Percentiles rank a stretch among this genome's conserved stretches.
These are phyloP conservation scores for Talaromyces sp. DNA, from an alignment of 2,329 filamentous ascomycete species.

Conservation along the genomic window DNA sequence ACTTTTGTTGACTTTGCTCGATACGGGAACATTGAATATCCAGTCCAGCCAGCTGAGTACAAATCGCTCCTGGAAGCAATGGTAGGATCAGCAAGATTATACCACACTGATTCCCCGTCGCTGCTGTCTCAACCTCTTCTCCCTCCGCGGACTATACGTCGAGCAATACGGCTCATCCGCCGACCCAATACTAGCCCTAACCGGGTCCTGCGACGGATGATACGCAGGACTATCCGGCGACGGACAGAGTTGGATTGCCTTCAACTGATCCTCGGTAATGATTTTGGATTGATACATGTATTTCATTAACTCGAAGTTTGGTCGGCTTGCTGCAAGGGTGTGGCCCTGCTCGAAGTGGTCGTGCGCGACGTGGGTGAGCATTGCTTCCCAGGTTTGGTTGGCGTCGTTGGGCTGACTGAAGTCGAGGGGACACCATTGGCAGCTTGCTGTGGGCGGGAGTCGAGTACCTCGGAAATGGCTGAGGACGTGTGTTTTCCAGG, in stretches of 20 bases:
- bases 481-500: constrained; percentile 42
- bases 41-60: neutral
- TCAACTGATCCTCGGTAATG: constrained; percentile 41
- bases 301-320: constrained; percentile 43
- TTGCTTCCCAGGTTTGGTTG: constrained; percentile 35
- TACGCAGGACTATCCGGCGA: constrained; percentile 34
- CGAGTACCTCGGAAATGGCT: constrained; percentile 41
- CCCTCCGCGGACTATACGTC: constrained; percentile 36
- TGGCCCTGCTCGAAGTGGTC: constrained; percentile 40
- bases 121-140: constrained; percentile 34
- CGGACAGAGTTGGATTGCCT: constrained; percentile 39
- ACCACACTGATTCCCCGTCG: constrained; percentile 31
- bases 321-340: constrained; percentile 35
- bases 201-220: constrained; percentile 33
- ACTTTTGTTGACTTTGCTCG: neutral
- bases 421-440: constrained; percentile 37
- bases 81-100: constrained; percentile 13
- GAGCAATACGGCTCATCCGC: constrained; percentile 38
- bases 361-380: constrained; percentile 40
- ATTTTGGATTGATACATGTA: constrained; percentile 40
- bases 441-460: constrained; percentile 38
- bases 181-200: constrained; percentile 34
- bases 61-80: neutral
- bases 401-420: constrained; percentile 16
- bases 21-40: neutral